phyloP scores from a whole-genome alignment of 352 stramenopile species.

The Pythium phragmiticola region DNA sequence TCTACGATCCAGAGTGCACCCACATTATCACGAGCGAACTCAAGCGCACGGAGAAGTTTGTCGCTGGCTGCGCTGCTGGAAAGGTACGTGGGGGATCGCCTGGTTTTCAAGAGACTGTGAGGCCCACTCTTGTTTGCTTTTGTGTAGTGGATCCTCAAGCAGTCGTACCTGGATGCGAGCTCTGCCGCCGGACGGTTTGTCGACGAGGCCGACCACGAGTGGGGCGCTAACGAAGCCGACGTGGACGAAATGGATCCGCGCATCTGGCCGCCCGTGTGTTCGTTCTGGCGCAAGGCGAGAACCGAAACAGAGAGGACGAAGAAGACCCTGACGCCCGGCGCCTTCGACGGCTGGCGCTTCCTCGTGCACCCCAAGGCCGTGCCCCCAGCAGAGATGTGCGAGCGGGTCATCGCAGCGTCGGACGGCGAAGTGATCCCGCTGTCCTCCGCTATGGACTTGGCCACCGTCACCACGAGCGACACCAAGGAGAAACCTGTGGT shows the following conservation, averaged over 20 bases:
- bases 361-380: conserved; percentile 74
- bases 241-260: conserved; percentile 68
- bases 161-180: conserved; percentile 73
- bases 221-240: conserved; percentile 52
- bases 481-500: conserved; percentile 50
- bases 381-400: conserved; percentile 78
- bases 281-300: conserved; percentile 69
- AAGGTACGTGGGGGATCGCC: conserved; percentile 46
- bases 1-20: conserved; percentile 69
- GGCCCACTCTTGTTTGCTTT: neutral
- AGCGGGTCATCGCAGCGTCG: conserved; percentile 62
- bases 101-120: neutral
- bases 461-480: conserved; percentile 31
- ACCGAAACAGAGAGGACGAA: conserved; percentile 2
- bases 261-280: conserved; percentile 61
- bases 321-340: conserved; percentile 38
- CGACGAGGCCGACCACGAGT: conserved; percentile 69
- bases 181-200: conserved; percentile 68
- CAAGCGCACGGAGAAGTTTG: conserved; percentile 87
- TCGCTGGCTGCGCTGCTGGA: conserved; percentile 73
- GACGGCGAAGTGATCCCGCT: conserved; percentile 59
- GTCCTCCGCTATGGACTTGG: conserved; percentile 53
- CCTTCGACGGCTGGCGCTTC: conserved; percentile 69
- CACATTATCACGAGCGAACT: conserved; percentile 88
- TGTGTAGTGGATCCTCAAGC: conserved; percentile 81